Percentiles rank a stretch among this genome's conserved stretches.
Conservation (phyloP, 192 early-diverging fungal genomes). For the Phlyctochytrium planicorne region DNA sequence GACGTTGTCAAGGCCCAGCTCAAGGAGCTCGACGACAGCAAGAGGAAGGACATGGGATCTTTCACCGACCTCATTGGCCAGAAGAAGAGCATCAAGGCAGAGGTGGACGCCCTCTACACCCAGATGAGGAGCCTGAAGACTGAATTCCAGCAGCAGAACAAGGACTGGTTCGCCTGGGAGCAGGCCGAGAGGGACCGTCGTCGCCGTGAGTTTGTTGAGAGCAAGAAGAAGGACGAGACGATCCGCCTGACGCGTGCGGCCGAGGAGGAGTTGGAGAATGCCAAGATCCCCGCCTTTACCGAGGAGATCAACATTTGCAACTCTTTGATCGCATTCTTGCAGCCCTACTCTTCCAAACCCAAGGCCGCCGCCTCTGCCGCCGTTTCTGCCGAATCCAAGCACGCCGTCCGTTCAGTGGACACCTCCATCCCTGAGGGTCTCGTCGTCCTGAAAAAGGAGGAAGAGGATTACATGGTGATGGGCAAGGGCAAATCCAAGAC, state of each 20-base stretch:
- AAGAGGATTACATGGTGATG: slow-evolving; percentile 75
- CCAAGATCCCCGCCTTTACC: slow-evolving; percentile 83
- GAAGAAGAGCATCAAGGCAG: slow-evolving; percentile 67
- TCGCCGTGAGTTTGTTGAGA: slow-evolving; percentile 66
- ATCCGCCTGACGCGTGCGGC: slow-evolving; percentile 69
- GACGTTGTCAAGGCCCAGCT: slow-evolving; percentile 73
- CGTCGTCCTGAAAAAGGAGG: slow-evolving; percentile 70
- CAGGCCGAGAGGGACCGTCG: slow-evolving; percentile 66
- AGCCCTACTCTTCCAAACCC: slow-evolving; percentile 31
- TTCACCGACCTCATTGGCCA: slow-evolving; percentile 69
- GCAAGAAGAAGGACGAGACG: slow-evolving; percentile 63
- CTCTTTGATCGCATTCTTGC: slow-evolving; percentile 74
- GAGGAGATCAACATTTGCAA: slow-evolving; percentile 84
- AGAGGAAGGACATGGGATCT: slow-evolving; percentile 61
- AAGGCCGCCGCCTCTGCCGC: slow-evolving; percentile 42
- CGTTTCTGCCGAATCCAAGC: slow-evolving; percentile 33
- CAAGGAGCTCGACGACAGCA: slow-evolving; percentile 59
- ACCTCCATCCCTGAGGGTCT: slow-evolving; percentile 72
- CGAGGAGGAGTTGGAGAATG: slow-evolving; percentile 77
- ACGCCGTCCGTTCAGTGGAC: slow-evolving; percentile 57
- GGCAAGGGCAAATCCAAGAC: slow-evolving; percentile 63
- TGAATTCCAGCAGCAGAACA: slow-evolving; percentile 69
- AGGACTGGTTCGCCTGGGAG: slow-evolving; percentile 73
- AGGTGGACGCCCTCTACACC: slow-evolving; percentile 69
- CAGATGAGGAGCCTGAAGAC: slow-evolving; percentile 66